A percentile compares a stretch with the other conserved stretches of the same genome.
Conservation (phyloP, 495 filamentous ascomycete genomes). For the Pyronema domesticum region DNA sequence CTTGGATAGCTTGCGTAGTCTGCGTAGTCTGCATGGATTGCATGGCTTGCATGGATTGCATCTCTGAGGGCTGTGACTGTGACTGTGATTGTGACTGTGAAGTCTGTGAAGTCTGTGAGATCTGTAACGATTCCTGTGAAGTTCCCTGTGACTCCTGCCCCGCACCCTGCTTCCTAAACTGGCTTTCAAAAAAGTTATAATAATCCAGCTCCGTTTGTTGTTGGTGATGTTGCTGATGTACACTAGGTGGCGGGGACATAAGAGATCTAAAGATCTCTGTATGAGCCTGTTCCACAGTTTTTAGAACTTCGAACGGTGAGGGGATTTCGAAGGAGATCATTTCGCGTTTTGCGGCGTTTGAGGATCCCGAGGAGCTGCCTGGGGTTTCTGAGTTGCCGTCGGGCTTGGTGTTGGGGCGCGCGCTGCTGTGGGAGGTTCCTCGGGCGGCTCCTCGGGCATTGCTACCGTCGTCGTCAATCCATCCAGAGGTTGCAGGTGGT, state of each 20-base stretch:
- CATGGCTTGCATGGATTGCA: too few relatives aligned
- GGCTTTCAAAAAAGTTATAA: neutral
- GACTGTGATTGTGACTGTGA: too few relatives aligned
- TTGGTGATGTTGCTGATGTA: neutral
- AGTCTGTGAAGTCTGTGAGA: too few relatives aligned
- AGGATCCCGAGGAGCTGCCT: too few relatives aligned
- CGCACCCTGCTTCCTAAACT: neutral
- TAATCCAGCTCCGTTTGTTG: neutral
- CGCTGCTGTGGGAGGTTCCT: neutral
- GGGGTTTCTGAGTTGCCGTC: too few relatives aligned
- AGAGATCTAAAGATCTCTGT: neutral
- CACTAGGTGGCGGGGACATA: neutral
- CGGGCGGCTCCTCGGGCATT: neutral
- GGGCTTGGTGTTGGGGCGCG: too few relatives aligned
- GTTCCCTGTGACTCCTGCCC: too few relatives aligned
- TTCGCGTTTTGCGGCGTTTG: neutral
- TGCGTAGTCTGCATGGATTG: too few relatives aligned
- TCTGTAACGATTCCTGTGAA: too few relatives aligned
- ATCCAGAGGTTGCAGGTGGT: constrained; percentile 8
- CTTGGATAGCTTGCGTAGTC: too few relatives aligned
- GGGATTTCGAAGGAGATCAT: neutral
- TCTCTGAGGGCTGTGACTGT: too few relatives aligned
- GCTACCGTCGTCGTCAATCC: constrained; percentile 15
- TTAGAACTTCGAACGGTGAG: neutral
- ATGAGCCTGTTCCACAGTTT: neutral